These are phyloP conservation scores for Colletotrichum truncatum DNA, from an alignment of 2,329 filamentous ascomycete species.

Conservation along the genomic window DNA sequence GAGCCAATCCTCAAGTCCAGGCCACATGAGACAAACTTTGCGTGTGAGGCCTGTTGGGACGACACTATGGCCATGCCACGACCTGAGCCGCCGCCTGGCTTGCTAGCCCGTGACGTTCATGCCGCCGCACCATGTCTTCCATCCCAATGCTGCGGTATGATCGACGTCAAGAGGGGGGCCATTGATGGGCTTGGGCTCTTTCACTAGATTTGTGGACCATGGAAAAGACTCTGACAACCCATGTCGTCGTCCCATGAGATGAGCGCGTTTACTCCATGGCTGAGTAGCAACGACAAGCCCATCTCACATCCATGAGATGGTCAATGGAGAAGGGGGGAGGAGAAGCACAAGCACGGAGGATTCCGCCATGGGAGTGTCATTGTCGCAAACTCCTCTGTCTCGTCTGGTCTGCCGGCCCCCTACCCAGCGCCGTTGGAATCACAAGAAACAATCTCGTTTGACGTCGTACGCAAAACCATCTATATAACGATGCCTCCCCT, in stretches of 20 bases:
- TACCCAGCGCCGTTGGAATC: neutral
- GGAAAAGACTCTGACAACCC: neutral
- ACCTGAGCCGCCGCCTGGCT: neutral
- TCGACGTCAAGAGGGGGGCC: slow-evolving; percentile 20
- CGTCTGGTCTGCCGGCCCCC: neutral
- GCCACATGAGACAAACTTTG: slow-evolving; percentile 16
- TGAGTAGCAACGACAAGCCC: neutral
- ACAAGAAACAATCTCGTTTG: slow-evolving; percentile 12
- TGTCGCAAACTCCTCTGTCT: slow-evolving; percentile 21
- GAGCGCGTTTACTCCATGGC: neutral
- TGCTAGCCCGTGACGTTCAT: slow-evolving; percentile 21
- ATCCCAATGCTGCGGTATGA: slow-evolving; percentile 25
- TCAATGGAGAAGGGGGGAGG: neutral
- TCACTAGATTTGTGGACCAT: neutral
- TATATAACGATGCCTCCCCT: slow-evolving; percentile 16
- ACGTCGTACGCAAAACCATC: neutral
- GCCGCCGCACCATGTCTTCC: slow-evolving; percentile 26
- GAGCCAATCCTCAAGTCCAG: slow-evolving; percentile 8
- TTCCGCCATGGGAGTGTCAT: slow-evolving; percentile 14
- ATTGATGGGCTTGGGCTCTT: slow-evolving; percentile 8
- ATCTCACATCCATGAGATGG: neutral
- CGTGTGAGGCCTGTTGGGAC: slow-evolving; percentile 18
- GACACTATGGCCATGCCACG: slow-evolving; percentile 6
- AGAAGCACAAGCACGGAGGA: neutral
- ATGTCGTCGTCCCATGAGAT: slow-evolving; percentile 3